Evolutionary conservation across 257 asterid genomes (phyloP).

Genomic region (Fraxinus americana): DNA sequence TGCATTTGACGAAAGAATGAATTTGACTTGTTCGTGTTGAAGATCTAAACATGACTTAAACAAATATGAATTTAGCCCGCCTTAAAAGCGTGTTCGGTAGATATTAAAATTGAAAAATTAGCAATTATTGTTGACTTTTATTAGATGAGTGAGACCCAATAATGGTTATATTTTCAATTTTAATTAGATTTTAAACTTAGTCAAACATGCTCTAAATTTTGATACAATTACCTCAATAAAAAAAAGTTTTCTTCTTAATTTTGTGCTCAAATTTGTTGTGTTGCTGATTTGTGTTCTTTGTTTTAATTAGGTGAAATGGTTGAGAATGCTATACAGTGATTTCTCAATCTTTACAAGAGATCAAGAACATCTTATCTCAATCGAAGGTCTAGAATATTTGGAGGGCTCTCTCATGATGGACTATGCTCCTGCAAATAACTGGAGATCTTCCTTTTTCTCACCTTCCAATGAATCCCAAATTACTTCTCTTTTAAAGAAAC

Average conservation of each 20-base stretch:
- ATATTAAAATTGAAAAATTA: too few species aligned
- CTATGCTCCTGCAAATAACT: conserved; percentile 54
- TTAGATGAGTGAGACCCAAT: too few species aligned
- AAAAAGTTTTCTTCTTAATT: too few species aligned
- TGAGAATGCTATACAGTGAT: conserved; percentile 45
- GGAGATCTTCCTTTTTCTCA: conserved; percentile 73
- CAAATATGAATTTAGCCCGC: neutral
- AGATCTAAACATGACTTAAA: neutral
- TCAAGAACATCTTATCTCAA: conserved; percentile 55
- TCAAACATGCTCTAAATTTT: too few species aligned
- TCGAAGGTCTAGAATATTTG: conserved; percentile 41
- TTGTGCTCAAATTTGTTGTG: neutral
- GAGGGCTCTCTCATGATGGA: conserved; percentile 63
- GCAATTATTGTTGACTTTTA: too few species aligned
- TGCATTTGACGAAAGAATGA: too few species aligned
- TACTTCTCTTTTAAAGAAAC: conserved; percentile 33
- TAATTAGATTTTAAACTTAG: too few species aligned
- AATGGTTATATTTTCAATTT: too few species aligned
- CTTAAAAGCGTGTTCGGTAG: too few species aligned
- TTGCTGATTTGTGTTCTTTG: neutral
- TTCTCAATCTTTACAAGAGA: conserved; percentile 49
- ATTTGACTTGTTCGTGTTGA: neutral
- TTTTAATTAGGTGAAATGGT: conserved; percentile 49
- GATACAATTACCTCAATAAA: too few species aligned
- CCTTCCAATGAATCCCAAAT: conserved; percentile 45